Conservation (phyloP, 176 grass and related monocot species). For the Dendrocalamus sinicus region DNA sequence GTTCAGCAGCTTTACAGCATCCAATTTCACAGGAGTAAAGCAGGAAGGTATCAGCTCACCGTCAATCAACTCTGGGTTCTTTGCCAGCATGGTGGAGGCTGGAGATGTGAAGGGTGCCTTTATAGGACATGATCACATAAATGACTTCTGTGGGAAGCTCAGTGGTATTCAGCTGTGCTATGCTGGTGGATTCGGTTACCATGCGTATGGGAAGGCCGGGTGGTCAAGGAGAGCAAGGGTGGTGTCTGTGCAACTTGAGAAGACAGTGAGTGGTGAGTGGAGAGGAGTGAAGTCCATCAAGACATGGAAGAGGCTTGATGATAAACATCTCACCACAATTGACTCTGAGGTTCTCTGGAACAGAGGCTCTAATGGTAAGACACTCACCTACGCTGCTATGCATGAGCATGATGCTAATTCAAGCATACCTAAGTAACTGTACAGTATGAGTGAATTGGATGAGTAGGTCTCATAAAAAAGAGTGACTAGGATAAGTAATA, state of each 20-base stretch:
- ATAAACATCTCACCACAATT: constrained; percentile 73
- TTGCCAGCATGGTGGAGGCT: constrained; percentile 79
- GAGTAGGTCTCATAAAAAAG: not conserved
- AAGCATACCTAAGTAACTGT: not conserved
- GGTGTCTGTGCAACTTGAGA: constrained; percentile 79
- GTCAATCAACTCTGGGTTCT: constrained; percentile 93
- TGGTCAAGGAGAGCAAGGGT: constrained; percentile 94
- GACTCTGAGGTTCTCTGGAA: constrained; percentile 91
- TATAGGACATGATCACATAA: constrained; percentile 85
- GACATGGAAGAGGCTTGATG: constrained; percentile 97
- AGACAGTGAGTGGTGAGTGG: constrained; percentile 66
- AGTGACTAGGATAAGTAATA: constrained; percentile 7
- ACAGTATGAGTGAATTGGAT: not conserved
- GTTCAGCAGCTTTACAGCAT: constrained; percentile 64
- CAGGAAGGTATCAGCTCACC: constrained; percentile 88
- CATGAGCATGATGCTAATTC: constrained; percentile 15
- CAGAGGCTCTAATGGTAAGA: constrained; percentile 68
- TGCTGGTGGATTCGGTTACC: constrained; percentile 95
- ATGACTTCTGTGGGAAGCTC: constrained; percentile 88
- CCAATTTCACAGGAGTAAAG: constrained; percentile 81
- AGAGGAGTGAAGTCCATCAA: constrained; percentile 87
- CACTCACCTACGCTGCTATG: not conserved
- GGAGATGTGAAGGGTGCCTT: constrained; percentile 91
- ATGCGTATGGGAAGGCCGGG: constrained; percentile 90
- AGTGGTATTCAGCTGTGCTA: constrained; percentile 82